Evolutionary conservation across 2,329 filamentous ascomycete species (phyloP), one percentile per base, ranked within the genome.

Genomic region (Fusarium buharicum): DNA sequence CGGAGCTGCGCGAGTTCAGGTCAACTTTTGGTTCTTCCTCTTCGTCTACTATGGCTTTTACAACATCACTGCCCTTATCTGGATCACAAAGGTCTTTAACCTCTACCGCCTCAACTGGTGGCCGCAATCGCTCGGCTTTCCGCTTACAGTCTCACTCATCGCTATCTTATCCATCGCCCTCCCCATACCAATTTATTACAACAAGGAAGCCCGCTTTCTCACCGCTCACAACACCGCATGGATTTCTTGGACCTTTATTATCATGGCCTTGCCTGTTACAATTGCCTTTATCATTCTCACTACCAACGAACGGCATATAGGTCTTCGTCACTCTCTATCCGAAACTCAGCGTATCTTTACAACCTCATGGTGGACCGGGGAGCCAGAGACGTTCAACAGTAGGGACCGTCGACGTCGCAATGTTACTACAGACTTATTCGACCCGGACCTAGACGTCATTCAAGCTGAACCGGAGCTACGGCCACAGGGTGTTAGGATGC

Each of bases 11-110:
- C 79, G 83, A 37, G 87, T 90, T 5, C 82, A 84, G 60, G 83
- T 90, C 65, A 88, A 88, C 76, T 90, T 90, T 70, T 90, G 87
- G 87, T 89, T 89, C 78, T 90, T 90, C 70, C 78, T 90, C 33
- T 83, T 89, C 44, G 83, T 89, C 53, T 90, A 89, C 76, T 90
- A 90, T 72, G 86, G 86, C 53, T 84, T 89, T 65, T 90, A 90
- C 74, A 89, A 87, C 70, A 70, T 89, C 20, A 88, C 86, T 5
- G 87, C 87, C 3, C 75, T 90, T 66, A 83, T 88, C 59, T 90
- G 87, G 86, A 89, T 90, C 70, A 90, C 87, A 43, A 90, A 89
- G 70, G 82, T 90, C 6, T 90, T 90, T 73, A 90, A 90, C 68
- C 79, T 90, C 18, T 90, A 90, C 78, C 86, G 84, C 59, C 77